Evolutionary conservation across 352 stramenopile species (phyloP).

Genomic region (Aphanomyces stellatus): DNA sequence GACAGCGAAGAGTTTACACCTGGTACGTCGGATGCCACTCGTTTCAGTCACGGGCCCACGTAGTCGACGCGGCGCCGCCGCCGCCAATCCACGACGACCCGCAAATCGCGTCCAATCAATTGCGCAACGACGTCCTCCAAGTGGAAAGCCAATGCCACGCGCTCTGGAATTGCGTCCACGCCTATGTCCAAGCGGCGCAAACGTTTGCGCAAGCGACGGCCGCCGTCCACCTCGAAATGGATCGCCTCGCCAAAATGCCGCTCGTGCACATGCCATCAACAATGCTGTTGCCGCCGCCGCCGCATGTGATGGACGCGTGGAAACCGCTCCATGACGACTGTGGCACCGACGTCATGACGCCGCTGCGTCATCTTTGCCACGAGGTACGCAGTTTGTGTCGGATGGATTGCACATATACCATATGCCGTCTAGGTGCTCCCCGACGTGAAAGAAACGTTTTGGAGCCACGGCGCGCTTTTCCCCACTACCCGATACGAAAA

Average conservation of each 20-base stretch:
- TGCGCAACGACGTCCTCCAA: conserved; percentile 69
- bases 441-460: conserved; percentile 73
- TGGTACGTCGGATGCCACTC: neutral
- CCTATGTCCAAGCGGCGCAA: conserved; percentile 50
- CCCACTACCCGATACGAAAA: neutral
- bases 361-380: conserved; percentile 1
- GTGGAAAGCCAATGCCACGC: conserved; percentile 60
- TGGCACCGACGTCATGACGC: neutral
- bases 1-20: conserved; percentile 54
- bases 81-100: neutral
- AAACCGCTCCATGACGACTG: neutral
- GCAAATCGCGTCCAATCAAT: conserved; percentile 25
- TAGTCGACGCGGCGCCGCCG: neutral
- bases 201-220: conserved; percentile 45
- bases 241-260: conserved; percentile 43
- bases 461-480: conserved; percentile 33
- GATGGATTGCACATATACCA: neutral
- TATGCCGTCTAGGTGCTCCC: conserved; percentile 42
- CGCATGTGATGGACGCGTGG: neutral
- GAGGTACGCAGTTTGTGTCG: neutral
- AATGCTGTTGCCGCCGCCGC: conserved; percentile 9
- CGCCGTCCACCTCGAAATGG: conserved; percentile 57
- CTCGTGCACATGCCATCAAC: conserved; percentile 27
- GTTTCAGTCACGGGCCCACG: no score
- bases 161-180: conserved; percentile 61